A percentile compares a stretch with the other conserved stretches of the same genome.
phyloP scores from a whole-genome alignment of 1,284 basidiomycete species.

The Stereum hirsutum region DNA sequence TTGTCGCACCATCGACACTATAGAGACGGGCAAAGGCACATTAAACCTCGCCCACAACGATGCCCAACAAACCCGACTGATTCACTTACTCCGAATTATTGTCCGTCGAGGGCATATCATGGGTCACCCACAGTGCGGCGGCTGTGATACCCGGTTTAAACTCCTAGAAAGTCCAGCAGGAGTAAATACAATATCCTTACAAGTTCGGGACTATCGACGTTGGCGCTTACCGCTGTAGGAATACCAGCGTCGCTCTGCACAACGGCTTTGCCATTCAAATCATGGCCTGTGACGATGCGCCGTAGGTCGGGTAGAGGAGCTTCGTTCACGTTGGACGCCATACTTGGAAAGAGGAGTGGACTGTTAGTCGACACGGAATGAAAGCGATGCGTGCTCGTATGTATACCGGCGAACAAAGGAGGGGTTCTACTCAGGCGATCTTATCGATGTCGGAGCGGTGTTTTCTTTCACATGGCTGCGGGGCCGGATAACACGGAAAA shows the following conservation, averaged over 20 bases:
- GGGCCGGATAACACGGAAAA: no score
- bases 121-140: slow-evolving; percentile 40
- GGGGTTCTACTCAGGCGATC: no score
- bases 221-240: slow-evolving; percentile 1
- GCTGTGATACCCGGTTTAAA: slow-evolving; percentile 12
- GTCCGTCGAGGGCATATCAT: slow-evolving; percentile 41
- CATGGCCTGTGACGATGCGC: slow-evolving; percentile 43
- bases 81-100: slow-evolving; percentile 35
- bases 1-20: slow-evolving; percentile 42
- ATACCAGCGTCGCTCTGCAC: slow-evolving; percentile 22
- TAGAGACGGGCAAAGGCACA: not conserved
- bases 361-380: no score
- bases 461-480: no score
- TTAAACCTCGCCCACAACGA: not conserved
- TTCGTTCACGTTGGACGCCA: slow-evolving; percentile 6
- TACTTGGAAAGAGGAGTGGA: no score
- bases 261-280: slow-evolving; percentile 24
- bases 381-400: no score
- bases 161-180: no score
- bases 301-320: slow-evolving; percentile 24
- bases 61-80: not conserved
- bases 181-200: not conserved
- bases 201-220: not conserved
- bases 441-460: no score
- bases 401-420: no score